Evolutionary conservation across 179 eudicot genomes (phyloP), one percentile per base, ranked within the genome.

Genomic region (Pouteria campechiana): DNA sequence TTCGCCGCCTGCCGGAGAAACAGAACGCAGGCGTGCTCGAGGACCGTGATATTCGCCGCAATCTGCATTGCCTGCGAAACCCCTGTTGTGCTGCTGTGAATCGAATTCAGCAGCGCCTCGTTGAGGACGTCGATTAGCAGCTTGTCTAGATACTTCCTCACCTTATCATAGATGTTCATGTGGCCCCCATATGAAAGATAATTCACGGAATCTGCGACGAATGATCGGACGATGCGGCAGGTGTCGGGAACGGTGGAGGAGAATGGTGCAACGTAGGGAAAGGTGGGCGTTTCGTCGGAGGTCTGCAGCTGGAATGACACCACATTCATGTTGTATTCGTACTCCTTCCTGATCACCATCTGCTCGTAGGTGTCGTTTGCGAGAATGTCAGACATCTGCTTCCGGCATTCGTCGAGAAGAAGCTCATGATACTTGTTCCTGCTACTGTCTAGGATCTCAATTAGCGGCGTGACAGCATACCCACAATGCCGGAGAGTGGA

Each of bases 171-270:
- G 34, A 71, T 60, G 49, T 81, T 78, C 56, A 47, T 59, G 36
- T 73, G 80, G 19, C 81, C 74, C 9, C 95, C 93, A 44, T 74
- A 65, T 29, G 93, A 84, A 58, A 84, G 60, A 62, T 80, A 88
- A 56, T 69, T 69, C 33, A 81, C 82, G 2, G 84, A 80, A 58
- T 88, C 93, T 63, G 78, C 78, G 37, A 89, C 68, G 50, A 88
- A 88, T n/a, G 93, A 75, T 35, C 63, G 72, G 47, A 89, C 69
- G 40, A 84, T 69, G 15, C 78, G 82, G 51, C 97, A 88, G 48
- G 74, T 64, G 41, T 84, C 89, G 17, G 95, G 97, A n/a, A 89
- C 95, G 88, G 78, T 80, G 48, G 79, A 68, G 25, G 95, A 89
- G 69, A 89, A 89, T 1, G 95, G 88, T 35, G 97, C 93, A 52